Percentiles rank a stretch among this genome's conserved stretches.
phyloP scores from a whole-genome alignment of 2,329 filamentous ascomycete genomes.

The Cordyceps cateniannulata region DNA sequence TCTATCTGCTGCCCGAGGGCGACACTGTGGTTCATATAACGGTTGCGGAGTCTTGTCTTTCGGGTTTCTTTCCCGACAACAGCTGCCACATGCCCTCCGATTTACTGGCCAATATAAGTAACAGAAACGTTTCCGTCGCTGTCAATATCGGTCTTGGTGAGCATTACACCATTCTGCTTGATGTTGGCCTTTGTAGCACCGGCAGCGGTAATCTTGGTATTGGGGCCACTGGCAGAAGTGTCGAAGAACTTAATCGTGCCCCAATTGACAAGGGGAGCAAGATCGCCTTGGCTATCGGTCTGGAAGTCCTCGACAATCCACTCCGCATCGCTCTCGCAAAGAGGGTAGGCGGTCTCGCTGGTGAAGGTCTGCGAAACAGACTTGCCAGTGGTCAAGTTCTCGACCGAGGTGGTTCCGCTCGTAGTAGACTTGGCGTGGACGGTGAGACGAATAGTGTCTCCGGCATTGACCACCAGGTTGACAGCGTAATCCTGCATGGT shows the following conservation, averaged over 20 bases:
- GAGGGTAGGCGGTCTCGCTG: slow-evolving; percentile 23
- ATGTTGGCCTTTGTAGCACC: background rate
- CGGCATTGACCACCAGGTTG: slow-evolving; percentile 15
- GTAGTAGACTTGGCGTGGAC: slow-evolving; percentile 18
- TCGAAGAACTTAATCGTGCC: background rate
- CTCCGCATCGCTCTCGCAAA: background rate
- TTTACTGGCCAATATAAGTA: background rate
- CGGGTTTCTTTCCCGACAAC: no score
- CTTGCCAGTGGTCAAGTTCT: slow-evolving; percentile 44
- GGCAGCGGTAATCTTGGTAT: background rate
- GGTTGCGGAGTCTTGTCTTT: no score
- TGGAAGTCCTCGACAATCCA: background rate
- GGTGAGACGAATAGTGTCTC: slow-evolving; percentile 19
- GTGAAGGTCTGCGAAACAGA: slow-evolving; percentile 43
- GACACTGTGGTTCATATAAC: no score
- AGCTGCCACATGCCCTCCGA: no score
- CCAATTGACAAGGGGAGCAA: background rate
- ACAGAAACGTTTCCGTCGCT: background rate
- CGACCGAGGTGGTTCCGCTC: slow-evolving; percentile 16
- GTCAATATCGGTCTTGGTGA: background rate
- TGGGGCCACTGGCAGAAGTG: background rate
- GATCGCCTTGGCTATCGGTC: background rate
- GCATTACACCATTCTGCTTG: background rate
- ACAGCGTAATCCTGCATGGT: slow-evolving; percentile 28
- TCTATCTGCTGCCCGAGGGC: no score